phyloP scores from a whole-genome alignment of 768 basidiomycete genomes.

The Candolleomyces aberdarensis region DNA sequence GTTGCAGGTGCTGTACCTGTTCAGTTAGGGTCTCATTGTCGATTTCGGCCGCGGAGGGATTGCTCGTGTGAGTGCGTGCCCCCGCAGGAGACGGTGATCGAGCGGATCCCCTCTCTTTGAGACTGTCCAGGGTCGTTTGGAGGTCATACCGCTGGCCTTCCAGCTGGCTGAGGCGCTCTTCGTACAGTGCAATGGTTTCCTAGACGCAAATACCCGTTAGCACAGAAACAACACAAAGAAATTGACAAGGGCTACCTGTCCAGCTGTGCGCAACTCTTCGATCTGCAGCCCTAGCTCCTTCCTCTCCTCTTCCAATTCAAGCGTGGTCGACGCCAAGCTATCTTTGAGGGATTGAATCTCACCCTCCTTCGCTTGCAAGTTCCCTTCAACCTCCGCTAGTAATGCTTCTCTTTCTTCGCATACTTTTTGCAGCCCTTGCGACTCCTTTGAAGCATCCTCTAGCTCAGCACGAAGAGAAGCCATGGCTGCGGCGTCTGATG shows the following conservation, averaged over 20 bases:
- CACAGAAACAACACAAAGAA: not conserved
- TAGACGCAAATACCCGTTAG: slow-evolving; percentile 22
- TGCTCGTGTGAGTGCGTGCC: slow-evolving; percentile 18
- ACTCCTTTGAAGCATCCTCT: slow-evolving; percentile 18
- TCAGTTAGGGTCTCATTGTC: slow-evolving; percentile 92
- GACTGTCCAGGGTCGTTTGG: slow-evolving; percentile 54
- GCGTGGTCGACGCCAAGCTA: slow-evolving; percentile 24
- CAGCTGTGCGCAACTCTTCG: slow-evolving; percentile 83
- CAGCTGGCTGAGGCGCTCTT: slow-evolving; percentile 74
- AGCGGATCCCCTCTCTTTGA: slow-evolving; percentile 45
- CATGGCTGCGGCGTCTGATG: not conserved
- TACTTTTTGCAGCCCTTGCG: slow-evolving; percentile 49
- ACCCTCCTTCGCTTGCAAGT: slow-evolving; percentile 53
- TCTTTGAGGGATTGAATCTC: slow-evolving; percentile 56
- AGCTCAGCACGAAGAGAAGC: not conserved
- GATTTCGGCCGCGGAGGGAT: slow-evolving; percentile 78
- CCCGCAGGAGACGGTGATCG: slow-evolving; percentile 19
- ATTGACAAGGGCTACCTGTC: slow-evolving; percentile 56
- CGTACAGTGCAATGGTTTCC: slow-evolving; percentile 95
- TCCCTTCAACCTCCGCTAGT: slow-evolving; percentile 46
- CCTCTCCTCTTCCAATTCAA: slow-evolving; percentile 50
- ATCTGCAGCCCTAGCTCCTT: slow-evolving; percentile 69
- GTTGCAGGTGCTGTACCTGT: slow-evolving; percentile 85
- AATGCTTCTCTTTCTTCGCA: slow-evolving; percentile 49
- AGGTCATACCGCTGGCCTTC: slow-evolving; percentile 76